These are phyloP conservation scores for Epicoccum nigrum DNA, from an alignment of 2,329 filamentous ascomycete species.

Conservation along the genomic window DNA sequence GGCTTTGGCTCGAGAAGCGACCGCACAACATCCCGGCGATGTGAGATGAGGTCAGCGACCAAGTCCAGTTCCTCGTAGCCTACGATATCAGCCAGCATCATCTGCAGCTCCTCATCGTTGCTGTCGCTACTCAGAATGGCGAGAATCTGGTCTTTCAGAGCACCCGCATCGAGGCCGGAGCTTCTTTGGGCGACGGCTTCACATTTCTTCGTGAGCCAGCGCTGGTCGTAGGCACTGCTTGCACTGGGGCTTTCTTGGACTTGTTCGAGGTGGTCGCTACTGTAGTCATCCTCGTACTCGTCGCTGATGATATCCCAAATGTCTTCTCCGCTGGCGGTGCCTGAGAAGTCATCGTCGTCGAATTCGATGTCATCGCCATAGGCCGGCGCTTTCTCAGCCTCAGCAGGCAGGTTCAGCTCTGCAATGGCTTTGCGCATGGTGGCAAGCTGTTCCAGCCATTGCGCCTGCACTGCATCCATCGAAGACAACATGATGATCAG, in stretches of 20 bases:
- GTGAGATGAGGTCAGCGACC: constrained; percentile 84
- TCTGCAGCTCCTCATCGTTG: constrained; percentile 83
- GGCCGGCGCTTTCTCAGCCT: constrained; percentile 53
- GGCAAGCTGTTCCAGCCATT: constrained; percentile 85
- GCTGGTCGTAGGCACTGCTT: constrained; percentile 57
- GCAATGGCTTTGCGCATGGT: constrained; percentile 87
- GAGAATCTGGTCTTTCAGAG: constrained; percentile 78
- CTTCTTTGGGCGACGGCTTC: constrained; percentile 67
- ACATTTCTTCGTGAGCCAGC: constrained; percentile 77
- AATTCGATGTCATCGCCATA: constrained; percentile 66
- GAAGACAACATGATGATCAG: constrained; percentile 45
- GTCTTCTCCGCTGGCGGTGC: constrained; percentile 72
- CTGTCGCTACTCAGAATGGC: constrained; percentile 73
- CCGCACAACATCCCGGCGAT: constrained; percentile 68
- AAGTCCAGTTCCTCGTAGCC: constrained; percentile 94
- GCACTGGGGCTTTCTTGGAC: constrained; percentile 45
- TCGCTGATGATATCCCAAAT: constrained; percentile 93
- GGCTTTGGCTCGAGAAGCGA: constrained; percentile 34
- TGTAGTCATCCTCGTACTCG: constrained; percentile 67
- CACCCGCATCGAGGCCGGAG: constrained; percentile 69
- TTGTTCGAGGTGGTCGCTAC: constrained; percentile 68
- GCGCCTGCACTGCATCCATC: constrained; percentile 56
- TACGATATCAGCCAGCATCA: constrained; percentile 83
- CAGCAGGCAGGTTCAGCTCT: constrained; percentile 64
- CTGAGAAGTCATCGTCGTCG: constrained; percentile 69